Base-by-base conservation (phyloP, 805 yeast species). In the Yarrowia osloensis region DNA sequence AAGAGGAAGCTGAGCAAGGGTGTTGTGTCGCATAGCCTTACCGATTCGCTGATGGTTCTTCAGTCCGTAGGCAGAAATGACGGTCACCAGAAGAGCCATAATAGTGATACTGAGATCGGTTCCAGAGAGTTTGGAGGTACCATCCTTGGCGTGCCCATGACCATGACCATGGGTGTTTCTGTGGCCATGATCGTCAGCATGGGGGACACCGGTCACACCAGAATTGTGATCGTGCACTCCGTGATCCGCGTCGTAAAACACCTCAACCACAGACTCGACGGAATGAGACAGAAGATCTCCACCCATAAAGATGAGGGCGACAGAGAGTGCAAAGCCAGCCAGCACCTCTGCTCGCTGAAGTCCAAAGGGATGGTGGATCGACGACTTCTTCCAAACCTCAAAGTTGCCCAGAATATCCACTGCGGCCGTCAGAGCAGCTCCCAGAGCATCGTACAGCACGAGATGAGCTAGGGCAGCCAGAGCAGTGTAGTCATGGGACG, bases 351-450 rank as follows among this genome's bases (percentile, higher is more conserved):
- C 82, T 68, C 99, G 81, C n/a, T 96, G 96, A 28, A 94, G 79
- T 0, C 98, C 99, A 80, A 94, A 94, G 0, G 99, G 99, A 70
- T 86, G 89, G 15, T 87, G 86, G 35, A 95, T 80, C 1, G 97
- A 89, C 7, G 93, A 85, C 67, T 84, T 85, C 70, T 85, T 86
- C 97, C 98, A 95, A 6, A 89, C 96, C 70, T 91, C 96, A 77
- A 94, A 94, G 74, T 93, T 95, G n/a, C 91, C 84, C 84, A 94
- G 84, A 13, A 91, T 82, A 68, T 88, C 91, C 7, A 91, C 97
- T 19, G 84, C 76, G 0, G 89, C 88, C 2, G 88, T 82, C 17
- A 89, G 81, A 1, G 88, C 72, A 46, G 91, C 88, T 0, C 96
- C 92, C 40, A 92, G 77, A 0, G 97, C 85, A 76, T 94, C 98